Evolutionary conservation across 441 rosid species (phyloP).

Genomic region (Pelargonium cotyledonis): DNA sequence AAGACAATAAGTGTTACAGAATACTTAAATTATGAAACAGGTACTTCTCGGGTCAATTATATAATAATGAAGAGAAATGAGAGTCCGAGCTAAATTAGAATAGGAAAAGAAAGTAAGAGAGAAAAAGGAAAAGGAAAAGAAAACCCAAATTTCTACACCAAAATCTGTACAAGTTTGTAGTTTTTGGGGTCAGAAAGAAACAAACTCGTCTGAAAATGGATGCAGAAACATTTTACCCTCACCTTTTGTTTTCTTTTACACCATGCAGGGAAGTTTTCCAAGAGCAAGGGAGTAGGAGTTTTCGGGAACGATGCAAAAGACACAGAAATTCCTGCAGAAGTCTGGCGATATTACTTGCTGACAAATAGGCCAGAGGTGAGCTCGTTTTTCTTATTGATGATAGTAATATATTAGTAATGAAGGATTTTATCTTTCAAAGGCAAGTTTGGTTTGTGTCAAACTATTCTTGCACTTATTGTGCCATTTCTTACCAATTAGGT

Average conservation of each 20-base stretch:
- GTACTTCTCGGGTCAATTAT: conserved; percentile 31
- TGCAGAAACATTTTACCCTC: not conserved
- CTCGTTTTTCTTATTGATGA: not conserved
- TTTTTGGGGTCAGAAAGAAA: too few relatives aligned
- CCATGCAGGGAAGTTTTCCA: conserved; percentile 78
- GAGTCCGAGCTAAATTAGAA: not conserved
- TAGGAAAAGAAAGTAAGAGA: not conserved
- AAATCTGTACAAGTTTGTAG: too few relatives aligned
- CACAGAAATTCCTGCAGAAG: conserved; percentile 82
- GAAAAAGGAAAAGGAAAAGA: too few relatives aligned
- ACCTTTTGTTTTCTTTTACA: not conserved
- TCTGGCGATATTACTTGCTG: conserved; percentile 90
- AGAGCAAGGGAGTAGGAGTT: conserved; percentile 87
- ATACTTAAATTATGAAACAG: conserved; percentile 69
- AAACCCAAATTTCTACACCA: too few relatives aligned
- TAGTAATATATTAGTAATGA: not conserved
- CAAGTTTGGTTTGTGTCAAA: not conserved
- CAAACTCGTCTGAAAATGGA: too few relatives aligned
- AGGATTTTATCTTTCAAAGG: too few relatives aligned
- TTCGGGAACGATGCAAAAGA: conserved; percentile 93
- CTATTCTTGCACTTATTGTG: not conserved
- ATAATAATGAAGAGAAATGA: conserved; percentile 7
- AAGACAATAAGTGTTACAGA: conserved; percentile 31
- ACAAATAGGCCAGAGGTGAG: conserved; percentile 92
- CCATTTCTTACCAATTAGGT: conserved; percentile 32